Evolutionary conservation across 1,139 yeast genomes (phyloP).

Genomic region (Debaryomyces sp.): DNA sequence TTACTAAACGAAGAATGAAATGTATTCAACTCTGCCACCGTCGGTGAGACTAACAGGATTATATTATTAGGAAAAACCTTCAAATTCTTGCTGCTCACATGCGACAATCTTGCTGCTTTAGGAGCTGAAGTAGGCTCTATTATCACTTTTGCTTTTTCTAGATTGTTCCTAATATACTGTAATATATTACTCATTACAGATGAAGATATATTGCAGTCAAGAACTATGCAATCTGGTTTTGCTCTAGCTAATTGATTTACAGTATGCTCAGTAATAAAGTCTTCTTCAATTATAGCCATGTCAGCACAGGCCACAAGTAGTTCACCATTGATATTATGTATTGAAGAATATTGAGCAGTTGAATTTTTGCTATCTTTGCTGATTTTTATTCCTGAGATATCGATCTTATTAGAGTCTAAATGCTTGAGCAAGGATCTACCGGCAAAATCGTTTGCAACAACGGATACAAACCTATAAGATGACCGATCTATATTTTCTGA

Average conservation of each 20-base stretch:
- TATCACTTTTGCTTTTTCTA: constrained; percentile 36
- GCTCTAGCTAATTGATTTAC: constrained; percentile 29
- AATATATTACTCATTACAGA: constrained; percentile 43
- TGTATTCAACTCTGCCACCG: constrained; percentile 58
- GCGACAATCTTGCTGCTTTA: constrained; percentile 51
- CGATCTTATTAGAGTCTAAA: constrained; percentile 30
- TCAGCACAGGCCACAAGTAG: constrained; percentile 81
- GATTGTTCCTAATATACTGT: constrained; percentile 17
- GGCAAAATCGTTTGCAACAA: constrained; percentile 60
- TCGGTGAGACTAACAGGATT: constrained; percentile 64
- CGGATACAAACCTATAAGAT: constrained; percentile 51
- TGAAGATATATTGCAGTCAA: constrained; percentile 70
- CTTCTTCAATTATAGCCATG: constrained; percentile 66
- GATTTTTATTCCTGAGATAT: constrained; percentile 42
- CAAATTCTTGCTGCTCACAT: constrained; percentile 16
- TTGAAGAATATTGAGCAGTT: constrained; percentile 76
- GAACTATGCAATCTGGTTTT: constrained; percentile 49
- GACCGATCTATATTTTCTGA: constrained; percentile 10
- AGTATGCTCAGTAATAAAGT: constrained; percentile 46
- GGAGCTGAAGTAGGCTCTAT: constrained; percentile 79
- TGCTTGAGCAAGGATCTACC: constrained; percentile 45
- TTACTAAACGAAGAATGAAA: constrained; percentile 53
- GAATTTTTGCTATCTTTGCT: constrained; percentile 17
- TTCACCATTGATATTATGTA: constrained; percentile 64
- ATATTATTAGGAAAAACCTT: constrained; percentile 34